Evolutionary conservation across 768 basidiomycete genomes (phyloP).

Genomic region (Termitomyces sp.): DNA sequence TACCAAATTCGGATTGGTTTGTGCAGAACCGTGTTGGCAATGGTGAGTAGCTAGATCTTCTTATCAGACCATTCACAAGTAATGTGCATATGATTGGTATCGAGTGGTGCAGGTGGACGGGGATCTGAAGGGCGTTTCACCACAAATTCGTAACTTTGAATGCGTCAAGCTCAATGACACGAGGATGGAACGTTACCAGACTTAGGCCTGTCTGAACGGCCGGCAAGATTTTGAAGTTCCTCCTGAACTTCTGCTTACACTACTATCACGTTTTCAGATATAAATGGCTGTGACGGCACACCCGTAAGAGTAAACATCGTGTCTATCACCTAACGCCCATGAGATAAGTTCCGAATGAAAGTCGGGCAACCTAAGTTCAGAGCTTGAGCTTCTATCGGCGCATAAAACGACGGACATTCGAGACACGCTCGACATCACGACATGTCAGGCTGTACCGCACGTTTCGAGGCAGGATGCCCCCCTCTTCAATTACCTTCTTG

Average conservation of each 20-base stretch:
- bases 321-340: not conserved
- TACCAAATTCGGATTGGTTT: constrained; percentile 44
- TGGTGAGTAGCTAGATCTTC: constrained; percentile 19
- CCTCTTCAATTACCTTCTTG: constrained; percentile 33
- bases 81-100: constrained; percentile 21
- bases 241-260: not conserved
- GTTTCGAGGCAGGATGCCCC: constrained; percentile 49
- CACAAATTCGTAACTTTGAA: constrained; percentile 24
- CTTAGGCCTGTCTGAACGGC: constrained; percentile 26
- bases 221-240: not conserved
- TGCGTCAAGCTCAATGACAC: constrained; percentile 39
- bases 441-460: constrained; percentile 82
- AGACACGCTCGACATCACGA: constrained; percentile 70
- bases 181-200: constrained; percentile 34
- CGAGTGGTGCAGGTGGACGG: constrained; percentile 53
- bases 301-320: not conserved
- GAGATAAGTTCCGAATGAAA: not conserved
- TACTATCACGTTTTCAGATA: not conserved
- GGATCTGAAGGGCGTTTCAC: constrained; percentile 51
- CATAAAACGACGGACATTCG: constrained; percentile 22
- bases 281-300: not conserved
- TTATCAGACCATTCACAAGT: not conserved
- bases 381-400: constrained; percentile 15
- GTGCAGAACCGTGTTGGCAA: constrained; percentile 48
- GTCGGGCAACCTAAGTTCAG: not conserved